phyloP scores from a whole-genome alignment of 805 yeast species.

The Teunomyces gatunensis region DNA sequence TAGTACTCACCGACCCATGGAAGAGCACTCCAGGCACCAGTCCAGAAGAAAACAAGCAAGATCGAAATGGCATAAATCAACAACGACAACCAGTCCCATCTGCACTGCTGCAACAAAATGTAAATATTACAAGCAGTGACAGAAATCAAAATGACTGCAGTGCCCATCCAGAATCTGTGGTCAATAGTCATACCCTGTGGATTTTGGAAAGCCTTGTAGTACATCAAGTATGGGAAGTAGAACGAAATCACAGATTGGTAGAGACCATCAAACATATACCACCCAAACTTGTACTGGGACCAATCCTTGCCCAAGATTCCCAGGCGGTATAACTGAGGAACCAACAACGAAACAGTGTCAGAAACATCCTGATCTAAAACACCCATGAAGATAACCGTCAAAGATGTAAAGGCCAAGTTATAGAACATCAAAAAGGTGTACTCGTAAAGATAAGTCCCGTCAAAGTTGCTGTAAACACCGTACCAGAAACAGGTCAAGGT shows the following conservation, averaged over 20 bases:
- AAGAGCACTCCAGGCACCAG: conserved; percentile 73
- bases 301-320: conserved; percentile 76
- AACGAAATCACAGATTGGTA: conserved; percentile 73
- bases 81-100: conserved; percentile 79
- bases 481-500: conserved; percentile 76
- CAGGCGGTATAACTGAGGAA: conserved; percentile 70
- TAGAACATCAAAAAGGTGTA: conserved; percentile 78
- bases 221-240: conserved; percentile 66
- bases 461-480: conserved; percentile 70
- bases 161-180: conserved; percentile 74
- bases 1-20: conserved; percentile 55
- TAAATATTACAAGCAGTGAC: conserved; percentile 66
- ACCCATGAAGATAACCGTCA: conserved; percentile 76
- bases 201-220: conserved; percentile 31
- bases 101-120: conserved; percentile 62
- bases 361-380: conserved; percentile 79
- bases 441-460: conserved; percentile 77
- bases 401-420: conserved; percentile 78
- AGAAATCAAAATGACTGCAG: conserved; percentile 63
- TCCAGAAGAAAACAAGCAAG: conserved; percentile 66
- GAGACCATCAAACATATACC: conserved; percentile 74
- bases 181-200: conserved; percentile 58
- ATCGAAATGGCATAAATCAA: conserved; percentile 57
- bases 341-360: conserved; percentile 63
- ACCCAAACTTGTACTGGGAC: conserved; percentile 63